Base-by-base conservation (phyloP, 805 yeast species). In the Sungouiozyma ichnusensis region DNA sequence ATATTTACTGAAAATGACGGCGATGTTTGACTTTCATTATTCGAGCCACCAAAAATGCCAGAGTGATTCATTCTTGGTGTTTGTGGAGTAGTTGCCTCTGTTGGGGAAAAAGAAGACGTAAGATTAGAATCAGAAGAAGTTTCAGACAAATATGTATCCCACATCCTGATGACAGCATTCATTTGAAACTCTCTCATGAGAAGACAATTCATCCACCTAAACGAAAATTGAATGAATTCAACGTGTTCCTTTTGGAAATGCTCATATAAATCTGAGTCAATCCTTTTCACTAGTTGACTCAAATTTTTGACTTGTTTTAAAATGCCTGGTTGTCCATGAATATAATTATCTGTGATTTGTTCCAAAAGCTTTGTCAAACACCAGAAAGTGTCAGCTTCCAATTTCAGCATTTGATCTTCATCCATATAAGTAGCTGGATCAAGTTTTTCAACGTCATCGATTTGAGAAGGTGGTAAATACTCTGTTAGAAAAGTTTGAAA, bases 151-250 rank as follows among this genome's bases (percentile, higher is more conserved):
- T 92, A 92, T 0, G 98, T 88, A 58, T 92, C 98, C 97, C 98
- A 92, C 95, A 92, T 90, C 43, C 98, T 71, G 17, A 88, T 79
- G 4, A 88, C 83, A 46, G 85, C 74, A 24, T 68, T 67, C 54
- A 92, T 77, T 35, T 81, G 77, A 36, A 92, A 71, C 54, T 92
- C 98, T 50, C 98, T 76, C 98, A 92, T 92, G 39, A 92, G 67
- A 54, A 92, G 67, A 66, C 98, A 92, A 64, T 92, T 92, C 97
- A 92, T 92, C 98, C 98, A 92, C 51, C 98, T 72, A 66, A 92
- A 92, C 16, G 96, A 77, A 62, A 92, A 92, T 63, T 92, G 98
- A 48, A 92, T 77, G 55, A 92, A 92, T 62, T 92, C 95, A n/a
- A 92, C 77, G 38, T 84, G 84, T 58, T 92, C 96, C 1, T 62